A percentile compares a stretch with the other conserved stretches of the same genome.
Evolutionary conservation across 2,329 filamentous ascomycete genomes (phyloP).

Genomic region (Trichoderma atrobrunneum): DNA sequence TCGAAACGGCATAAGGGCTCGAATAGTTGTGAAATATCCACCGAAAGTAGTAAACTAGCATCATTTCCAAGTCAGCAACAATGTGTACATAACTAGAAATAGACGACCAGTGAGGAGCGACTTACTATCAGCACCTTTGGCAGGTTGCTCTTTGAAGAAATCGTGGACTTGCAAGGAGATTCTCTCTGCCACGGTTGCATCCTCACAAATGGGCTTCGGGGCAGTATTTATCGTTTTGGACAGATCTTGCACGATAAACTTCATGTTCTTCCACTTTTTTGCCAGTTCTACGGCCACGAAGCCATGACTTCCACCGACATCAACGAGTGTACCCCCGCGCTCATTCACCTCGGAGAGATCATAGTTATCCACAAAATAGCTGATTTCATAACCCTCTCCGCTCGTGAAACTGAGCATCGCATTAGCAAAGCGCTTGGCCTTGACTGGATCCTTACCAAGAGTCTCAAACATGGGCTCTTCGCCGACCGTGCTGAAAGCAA

Average conservation of each 20-base stretch:
- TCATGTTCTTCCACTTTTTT: constrained; percentile 46
- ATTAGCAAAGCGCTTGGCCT: constrained; percentile 50
- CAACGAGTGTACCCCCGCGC: constrained; percentile 50
- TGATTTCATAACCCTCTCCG: constrained; percentile 55
- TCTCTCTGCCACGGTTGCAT: constrained; percentile 38
- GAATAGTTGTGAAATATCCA: constrained; percentile 63
- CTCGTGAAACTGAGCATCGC: constrained; percentile 55
- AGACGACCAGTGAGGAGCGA: neutral
- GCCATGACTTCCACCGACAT: constrained; percentile 58
- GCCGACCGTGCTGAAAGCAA: constrained; percentile 49
- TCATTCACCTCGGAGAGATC: constrained; percentile 49
- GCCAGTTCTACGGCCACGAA: constrained; percentile 57
- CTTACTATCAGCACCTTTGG: constrained; percentile 51
- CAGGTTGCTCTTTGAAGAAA: constrained; percentile 56
- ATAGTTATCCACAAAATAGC: constrained; percentile 52
- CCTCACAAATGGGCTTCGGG: constrained; percentile 41
- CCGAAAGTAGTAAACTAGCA: constrained; percentile 54
- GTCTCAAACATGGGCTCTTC: constrained; percentile 54
- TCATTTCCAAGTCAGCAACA: neutral
- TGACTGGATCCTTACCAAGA: constrained; percentile 46
- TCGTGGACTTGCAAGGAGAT: constrained; percentile 50
- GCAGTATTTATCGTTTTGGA: constrained; percentile 47
- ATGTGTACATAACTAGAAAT: neutral
- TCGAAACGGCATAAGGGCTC: constrained; percentile 48
- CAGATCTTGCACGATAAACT: constrained; percentile 56